Base-by-base conservation (phyloP, 1,139 yeast species). In the Debaryomycetaceae sp. region DNA sequence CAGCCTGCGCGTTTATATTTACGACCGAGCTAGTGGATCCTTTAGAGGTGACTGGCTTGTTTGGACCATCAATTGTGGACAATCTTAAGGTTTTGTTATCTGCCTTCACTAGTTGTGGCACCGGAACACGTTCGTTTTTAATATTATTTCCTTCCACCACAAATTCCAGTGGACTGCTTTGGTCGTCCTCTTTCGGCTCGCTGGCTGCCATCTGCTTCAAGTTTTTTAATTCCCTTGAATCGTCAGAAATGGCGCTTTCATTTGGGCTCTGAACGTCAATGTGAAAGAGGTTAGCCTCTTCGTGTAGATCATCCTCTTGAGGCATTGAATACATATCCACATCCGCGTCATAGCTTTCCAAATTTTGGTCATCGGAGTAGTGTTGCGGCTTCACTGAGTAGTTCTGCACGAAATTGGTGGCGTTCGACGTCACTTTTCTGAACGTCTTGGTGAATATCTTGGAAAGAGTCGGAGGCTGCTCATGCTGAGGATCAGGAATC, bases 351-450 rank as follows among this genome's bases (percentile, higher is more conserved):
- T 27, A 27, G 11, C 4, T 2, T 8, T 27, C 31, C 31, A 27
- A 8, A 11, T 27, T 27, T 11, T 27, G 31, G 11, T 27, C 31
- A 27, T 27, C 31, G 31, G 31, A 27, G 31, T 4, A 27, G 31
- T 27, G 31, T 5, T 36, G 38, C 11, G 44, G 39, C 14, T 39
- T 43, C 9, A 45, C 39, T 6, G 59, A 51, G 51, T 70, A 70
- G 42, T 60, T 62, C 45, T 58, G 68, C 6, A 72, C 76, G 43
- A 73, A 60, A 44, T 62, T 57, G 23, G 76, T 62, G 7, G 78
- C 79, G 53, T 73, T 74, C 45, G 65, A 67, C 36, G 78, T 74
- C 24, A 74, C 78, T 45, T 74, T 65, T 34, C 76, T 59, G n/a
- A 74, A 54, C 1, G 79, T 74, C 40, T 63, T 67, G 36, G 75